These are phyloP conservation scores for Meredithiella fracta DNA, from an alignment of 2,329 filamentous ascomycete species.

Conservation along the genomic window DNA sequence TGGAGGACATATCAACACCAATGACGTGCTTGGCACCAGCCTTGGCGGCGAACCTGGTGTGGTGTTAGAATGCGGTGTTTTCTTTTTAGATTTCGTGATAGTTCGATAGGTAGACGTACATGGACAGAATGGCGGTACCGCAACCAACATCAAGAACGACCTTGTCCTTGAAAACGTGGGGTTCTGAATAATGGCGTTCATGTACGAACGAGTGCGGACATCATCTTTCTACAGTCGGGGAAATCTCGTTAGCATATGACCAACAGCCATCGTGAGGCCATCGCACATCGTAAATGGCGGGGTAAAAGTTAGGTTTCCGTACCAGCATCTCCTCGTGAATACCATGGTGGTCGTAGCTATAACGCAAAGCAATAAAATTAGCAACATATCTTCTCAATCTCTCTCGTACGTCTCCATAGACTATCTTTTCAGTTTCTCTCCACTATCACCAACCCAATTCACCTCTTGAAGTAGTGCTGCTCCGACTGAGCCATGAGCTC, in stretches of 20 bases:
- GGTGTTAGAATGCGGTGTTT: constrained; percentile 12
- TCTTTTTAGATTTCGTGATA: constrained; percentile 10
- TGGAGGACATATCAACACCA: constrained; percentile 98
- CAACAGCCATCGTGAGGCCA: not conserved
- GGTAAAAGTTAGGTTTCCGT: constrained; percentile 26
- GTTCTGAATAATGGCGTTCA: constrained; percentile 95
- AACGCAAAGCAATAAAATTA: not conserved
- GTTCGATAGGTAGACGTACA: constrained; percentile 41
- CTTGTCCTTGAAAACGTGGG: constrained; percentile 74
- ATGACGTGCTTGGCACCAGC: constrained; percentile 97
- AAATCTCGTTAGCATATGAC: constrained; percentile 16
- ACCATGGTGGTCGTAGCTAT: constrained; percentile 96
- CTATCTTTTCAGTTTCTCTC: not conserved
- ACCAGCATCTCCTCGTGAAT: constrained; percentile 98
- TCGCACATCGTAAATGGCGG: not conserved
- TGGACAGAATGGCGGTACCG: constrained; percentile 94
- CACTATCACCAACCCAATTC: constrained; percentile 15
- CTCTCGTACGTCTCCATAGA: not conserved
- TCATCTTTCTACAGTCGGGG: constrained; percentile 66
- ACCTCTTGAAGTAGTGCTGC: constrained; percentile 99
- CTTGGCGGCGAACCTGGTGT: constrained; percentile 76
- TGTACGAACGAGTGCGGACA: constrained; percentile 89
- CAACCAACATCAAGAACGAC: constrained; percentile 93
- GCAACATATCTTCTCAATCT: constrained; percentile 3
- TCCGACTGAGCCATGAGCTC: constrained; percentile 78